Percentiles rank a stretch among this genome's conserved stretches.
Conservation (phyloP, 768 basidiomycete genomes). For the Tricholoma sp. region DNA sequence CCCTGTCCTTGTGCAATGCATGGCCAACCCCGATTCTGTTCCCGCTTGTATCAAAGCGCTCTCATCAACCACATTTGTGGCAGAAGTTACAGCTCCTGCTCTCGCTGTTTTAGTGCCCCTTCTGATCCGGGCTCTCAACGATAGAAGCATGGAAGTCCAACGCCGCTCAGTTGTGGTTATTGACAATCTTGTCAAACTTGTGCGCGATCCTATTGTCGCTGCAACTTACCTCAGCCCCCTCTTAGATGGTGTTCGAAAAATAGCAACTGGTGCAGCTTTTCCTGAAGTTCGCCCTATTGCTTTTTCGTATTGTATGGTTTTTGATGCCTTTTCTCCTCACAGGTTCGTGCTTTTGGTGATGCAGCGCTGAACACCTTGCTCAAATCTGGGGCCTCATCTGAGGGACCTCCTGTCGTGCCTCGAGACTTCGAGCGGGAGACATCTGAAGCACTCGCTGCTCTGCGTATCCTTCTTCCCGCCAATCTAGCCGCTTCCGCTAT, state of each 20-base stretch:
- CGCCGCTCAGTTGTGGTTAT: slow-evolving; percentile 91
- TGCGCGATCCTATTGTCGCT: slow-evolving; percentile 85
- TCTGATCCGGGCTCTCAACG: slow-evolving; percentile 85
- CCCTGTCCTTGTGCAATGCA: slow-evolving; percentile 85
- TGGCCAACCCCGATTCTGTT: slow-evolving; percentile 86
- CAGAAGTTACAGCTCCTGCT: slow-evolving; percentile 95
- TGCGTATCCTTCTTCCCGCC: slow-evolving; percentile 57
- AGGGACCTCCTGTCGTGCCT: slow-evolving; percentile 59
- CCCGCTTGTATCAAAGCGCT: slow-evolving; percentile 92
- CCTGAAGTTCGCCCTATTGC: slow-evolving; percentile 64
- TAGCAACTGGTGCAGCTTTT: slow-evolving; percentile 88
- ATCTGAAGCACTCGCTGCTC: slow-evolving; percentile 44
- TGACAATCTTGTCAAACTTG: slow-evolving; percentile 96
- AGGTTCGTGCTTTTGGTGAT: slow-evolving; percentile 91
- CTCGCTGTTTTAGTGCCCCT: slow-evolving; percentile 94
- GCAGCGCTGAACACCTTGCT: slow-evolving; percentile 74
- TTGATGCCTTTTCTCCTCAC: neutral
- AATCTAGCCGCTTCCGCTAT: slow-evolving; percentile 28
- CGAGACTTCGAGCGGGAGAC: slow-evolving; percentile 69
- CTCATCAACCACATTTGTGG: slow-evolving; percentile 93
- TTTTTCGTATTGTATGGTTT: neutral
- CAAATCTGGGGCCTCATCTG: slow-evolving; percentile 79
- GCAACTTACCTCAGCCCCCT: slow-evolving; percentile 84
- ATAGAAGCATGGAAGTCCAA: slow-evolving; percentile 94
- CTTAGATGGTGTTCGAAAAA: slow-evolving; percentile 86